Conservation (phyloP, 2,329 filamentous ascomycete genomes). For the Ophiostoma ulmi region DNA sequence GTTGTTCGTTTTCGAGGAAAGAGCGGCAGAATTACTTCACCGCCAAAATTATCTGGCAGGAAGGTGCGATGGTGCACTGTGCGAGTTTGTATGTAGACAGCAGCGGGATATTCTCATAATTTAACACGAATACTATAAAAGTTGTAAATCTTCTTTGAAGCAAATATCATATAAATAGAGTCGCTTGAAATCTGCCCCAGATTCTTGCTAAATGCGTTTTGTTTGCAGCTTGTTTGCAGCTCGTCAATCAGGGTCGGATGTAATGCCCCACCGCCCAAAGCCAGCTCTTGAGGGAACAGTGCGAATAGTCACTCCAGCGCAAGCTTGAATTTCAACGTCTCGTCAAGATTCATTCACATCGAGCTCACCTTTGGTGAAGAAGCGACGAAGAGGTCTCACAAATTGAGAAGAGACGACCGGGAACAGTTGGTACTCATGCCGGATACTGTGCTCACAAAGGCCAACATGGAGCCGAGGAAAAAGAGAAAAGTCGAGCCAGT, state of each 20-base stretch:
- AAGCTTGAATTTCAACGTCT: background rate
- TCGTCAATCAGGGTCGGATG: background rate
- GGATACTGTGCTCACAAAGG: background rate
- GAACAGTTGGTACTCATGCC: background rate
- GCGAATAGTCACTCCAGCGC: background rate
- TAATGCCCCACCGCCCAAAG: background rate
- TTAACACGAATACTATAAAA: no score
- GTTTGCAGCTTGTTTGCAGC: background rate
- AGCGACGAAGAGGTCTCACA: background rate
- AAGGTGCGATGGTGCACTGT: background rate
- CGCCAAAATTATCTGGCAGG: slow-evolving; percentile 22
- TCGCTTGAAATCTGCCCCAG: no score
- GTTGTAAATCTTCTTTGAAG: no score
- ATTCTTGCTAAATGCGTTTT: background rate
- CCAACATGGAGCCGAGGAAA: slow-evolving; percentile 30
- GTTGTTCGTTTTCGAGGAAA: slow-evolving; percentile 8
- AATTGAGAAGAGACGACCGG: background rate
- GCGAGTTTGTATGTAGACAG: background rate
- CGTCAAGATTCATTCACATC: background rate
- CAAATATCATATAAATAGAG: no score
- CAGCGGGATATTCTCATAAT: background rate
- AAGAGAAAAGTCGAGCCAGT: slow-evolving; percentile 39
- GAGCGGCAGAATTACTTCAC: slow-evolving; percentile 26
- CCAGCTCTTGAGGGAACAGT: background rate
- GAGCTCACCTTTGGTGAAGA: background rate